Base-by-base conservation (phyloP, 1,139 yeast species). In the Geotrichum phurueaensis region DNA sequence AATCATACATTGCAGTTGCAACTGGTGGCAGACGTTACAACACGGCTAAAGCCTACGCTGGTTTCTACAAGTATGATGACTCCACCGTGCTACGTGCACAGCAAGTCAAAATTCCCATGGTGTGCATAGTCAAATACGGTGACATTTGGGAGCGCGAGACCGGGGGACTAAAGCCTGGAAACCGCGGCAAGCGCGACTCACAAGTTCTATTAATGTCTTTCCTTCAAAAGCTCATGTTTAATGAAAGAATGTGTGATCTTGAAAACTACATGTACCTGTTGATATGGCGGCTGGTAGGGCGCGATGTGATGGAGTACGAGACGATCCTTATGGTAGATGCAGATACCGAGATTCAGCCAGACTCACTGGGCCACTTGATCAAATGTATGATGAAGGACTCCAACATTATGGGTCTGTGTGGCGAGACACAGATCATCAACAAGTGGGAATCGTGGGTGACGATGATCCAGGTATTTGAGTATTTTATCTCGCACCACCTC, bases 41-140 rank as follows among this genome's bases (percentile, higher is more conserved):
- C 56, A 63, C 65, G 65, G 75, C 73, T 15, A 66, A 67, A 57
- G 71, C 73, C 13, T 72, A 69, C 57, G 67, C 72, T 12, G 76
- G 76, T 9, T 65, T 68, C 52, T 73, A 73, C 63, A 66, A 63
- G 62, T 67, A 57, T 60, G 63, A 55, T 59, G 70, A 56, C 62
- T 75, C 77, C 3, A 89, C 85, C 65, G 84, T 85, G 4, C 53
- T 49, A 12, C 48, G 27, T 15, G 59, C 54, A 1, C 54, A 59
- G 62, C 95, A 87, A 70, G 95, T 87, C 72, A 81, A 90, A 66
- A 71, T 72, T 12, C 75, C 75, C 10, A 71, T 71, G 67, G 66
- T 73, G 31, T 72, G 71, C 31, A 66, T 73, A 20, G 69, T 71
- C 49, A 73, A 73, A 62, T 64, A 67, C 51, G 76, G 76, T 10